Conservation (phyloP, 2,329 filamentous ascomycete species). For the Elsinoe ampelina region DNA sequence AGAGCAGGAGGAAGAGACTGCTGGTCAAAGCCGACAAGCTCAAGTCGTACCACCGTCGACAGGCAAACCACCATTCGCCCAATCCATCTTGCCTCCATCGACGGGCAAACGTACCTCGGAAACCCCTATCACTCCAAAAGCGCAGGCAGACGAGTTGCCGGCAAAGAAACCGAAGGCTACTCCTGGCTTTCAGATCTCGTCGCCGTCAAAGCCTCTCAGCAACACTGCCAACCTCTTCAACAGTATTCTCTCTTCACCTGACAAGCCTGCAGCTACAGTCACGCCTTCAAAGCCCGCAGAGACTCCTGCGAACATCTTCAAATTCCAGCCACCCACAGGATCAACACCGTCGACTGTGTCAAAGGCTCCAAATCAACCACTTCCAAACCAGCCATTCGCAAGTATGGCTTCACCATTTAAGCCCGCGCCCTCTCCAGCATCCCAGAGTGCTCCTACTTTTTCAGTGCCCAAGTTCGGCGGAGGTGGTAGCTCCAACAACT, state of each 20-base stretch:
- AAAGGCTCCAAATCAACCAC: not conserved
- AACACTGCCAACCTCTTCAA: constrained; percentile 15
- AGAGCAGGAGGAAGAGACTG: not conserved
- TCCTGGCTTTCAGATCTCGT: constrained; percentile 9
- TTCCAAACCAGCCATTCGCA: not conserved
- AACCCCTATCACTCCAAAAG: not conserved
- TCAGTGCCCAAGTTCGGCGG: constrained; percentile 10
- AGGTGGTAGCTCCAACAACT: constrained; percentile 22
- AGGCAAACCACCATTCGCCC: not conserved
- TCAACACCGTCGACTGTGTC: not conserved
- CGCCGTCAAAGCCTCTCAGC: constrained; percentile 14
- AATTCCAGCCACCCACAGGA: not conserved
- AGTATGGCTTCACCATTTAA: not conserved
- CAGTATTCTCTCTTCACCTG: constrained; percentile 14
- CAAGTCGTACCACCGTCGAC: not conserved
- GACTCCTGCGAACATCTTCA: constrained; percentile 8
- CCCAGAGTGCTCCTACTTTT: not conserved
- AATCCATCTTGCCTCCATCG: not conserved
- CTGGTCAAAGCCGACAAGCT: not conserved
- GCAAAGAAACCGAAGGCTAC: constrained; percentile 1
- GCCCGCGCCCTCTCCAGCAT: not conserved
- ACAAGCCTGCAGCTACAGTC: constrained; percentile 1
- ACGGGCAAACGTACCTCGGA: not conserved
- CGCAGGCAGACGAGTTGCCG: not conserved
- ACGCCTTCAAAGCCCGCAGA: not conserved